phyloP scores from a whole-genome alignment of 2,329 filamentous ascomycete genomes.

The Monosporascus ibericus region DNA sequence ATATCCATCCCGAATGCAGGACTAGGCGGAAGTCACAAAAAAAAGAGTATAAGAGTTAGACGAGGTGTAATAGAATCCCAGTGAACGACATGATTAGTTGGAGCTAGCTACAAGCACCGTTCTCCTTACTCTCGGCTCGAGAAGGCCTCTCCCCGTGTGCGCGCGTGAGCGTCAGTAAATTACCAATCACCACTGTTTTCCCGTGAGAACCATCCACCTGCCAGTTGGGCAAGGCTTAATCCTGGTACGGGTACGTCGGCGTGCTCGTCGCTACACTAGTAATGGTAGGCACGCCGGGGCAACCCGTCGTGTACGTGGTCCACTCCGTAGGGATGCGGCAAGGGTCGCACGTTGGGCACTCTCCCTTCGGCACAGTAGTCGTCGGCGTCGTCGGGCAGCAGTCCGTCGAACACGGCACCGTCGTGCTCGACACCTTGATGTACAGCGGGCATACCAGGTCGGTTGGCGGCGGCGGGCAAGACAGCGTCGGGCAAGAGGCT shows the following conservation, averaged over 20 bases:
- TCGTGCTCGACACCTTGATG: constrained; percentile 25
- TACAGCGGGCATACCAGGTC: constrained; percentile 23
- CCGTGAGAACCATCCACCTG: no score
- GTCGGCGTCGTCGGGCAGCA: constrained; percentile 33
- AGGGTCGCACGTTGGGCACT: constrained; percentile 20
- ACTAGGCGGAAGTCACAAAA: neutral
- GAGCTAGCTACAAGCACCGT: no score
- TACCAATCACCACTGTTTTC: no score
- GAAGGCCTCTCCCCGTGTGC: no score
- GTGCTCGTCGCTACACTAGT: constrained; percentile 6
- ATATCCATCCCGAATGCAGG: no score
- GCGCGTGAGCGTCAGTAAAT: no score
- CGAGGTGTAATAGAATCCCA: no score
- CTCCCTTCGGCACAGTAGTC: constrained; percentile 8
- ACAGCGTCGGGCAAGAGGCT: constrained; percentile 19
- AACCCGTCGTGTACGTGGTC: constrained; percentile 23
- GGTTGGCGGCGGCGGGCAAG: constrained; percentile 13
- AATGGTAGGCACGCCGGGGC: constrained; percentile 13
- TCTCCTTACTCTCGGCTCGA: no score
- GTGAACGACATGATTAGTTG: no score
- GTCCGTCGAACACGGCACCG: constrained; percentile 30
- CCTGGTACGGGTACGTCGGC: neutral
- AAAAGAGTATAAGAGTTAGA: neutral
- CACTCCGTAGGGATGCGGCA: constrained; percentile 21
- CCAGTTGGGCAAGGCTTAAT: no score